Evolutionary conservation across 2,329 filamentous ascomycete genomes (phyloP).

Genomic region (Cytospora mali): DNA sequence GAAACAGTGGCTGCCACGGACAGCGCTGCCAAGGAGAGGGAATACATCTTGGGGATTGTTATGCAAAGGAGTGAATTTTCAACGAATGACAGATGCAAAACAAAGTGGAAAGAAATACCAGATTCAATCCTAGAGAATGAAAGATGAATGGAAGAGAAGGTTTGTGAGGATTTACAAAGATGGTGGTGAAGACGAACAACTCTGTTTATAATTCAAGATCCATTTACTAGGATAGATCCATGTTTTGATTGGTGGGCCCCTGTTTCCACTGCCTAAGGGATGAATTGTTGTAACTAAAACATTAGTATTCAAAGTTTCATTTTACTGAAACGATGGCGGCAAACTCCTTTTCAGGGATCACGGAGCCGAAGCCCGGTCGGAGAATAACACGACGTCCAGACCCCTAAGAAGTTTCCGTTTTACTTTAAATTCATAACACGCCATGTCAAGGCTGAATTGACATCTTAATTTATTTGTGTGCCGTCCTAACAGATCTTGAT

Average conservation of each 20-base stretch:
- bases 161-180: neutral
- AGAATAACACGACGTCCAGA: neutral
- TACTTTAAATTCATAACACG: neutral
- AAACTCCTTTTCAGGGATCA: constrained; percentile 7
- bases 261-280: constrained; percentile 14
- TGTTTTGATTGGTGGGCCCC: constrained; percentile 12
- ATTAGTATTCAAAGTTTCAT: constrained; percentile 20
- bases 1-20: constrained; percentile 9
- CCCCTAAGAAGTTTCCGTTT: neutral
- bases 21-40: constrained; percentile 10
- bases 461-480: neutral
- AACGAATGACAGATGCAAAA: neutral
- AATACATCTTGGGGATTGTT: constrained; percentile 12
- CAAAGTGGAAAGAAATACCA: neutral
- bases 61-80: neutral
- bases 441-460: neutral
- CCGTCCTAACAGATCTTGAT: neutral
- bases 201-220: neutral
- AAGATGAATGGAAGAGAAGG: neutral
- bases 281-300: constrained; percentile 11
- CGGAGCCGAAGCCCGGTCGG: neutral
- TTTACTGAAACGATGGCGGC: constrained; percentile 24
- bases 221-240: neutral
- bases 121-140: neutral
- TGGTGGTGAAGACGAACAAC: neutral